Conservation (phyloP, 768 basidiomycete genomes). For the Lactarius deliciosus region DNA sequence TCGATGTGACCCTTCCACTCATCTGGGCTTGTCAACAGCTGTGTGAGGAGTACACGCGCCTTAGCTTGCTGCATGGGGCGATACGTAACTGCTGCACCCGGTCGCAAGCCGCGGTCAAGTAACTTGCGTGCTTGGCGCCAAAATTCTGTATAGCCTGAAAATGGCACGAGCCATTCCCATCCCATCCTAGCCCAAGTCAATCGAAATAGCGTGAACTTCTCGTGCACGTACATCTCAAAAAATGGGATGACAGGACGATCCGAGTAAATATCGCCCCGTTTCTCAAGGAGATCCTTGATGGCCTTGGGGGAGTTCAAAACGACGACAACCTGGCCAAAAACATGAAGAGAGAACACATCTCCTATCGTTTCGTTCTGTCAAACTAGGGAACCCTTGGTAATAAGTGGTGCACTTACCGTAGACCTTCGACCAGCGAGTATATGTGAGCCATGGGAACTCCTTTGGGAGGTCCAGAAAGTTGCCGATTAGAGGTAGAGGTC, state of each 20-base stretch:
- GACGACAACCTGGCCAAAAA: conserved; percentile 49
- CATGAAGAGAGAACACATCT: conserved; percentile 29
- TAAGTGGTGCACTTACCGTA: not conserved
- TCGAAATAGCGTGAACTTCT: not conserved
- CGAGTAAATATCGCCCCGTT: conserved; percentile 42
- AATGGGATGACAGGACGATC: conserved; percentile 13
- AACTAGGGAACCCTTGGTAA: not conserved
- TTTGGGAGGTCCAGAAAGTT: conserved; percentile 12
- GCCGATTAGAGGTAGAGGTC: conserved; percentile 1
- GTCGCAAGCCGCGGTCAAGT: conserved; percentile 17
- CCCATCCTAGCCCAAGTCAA: conserved; percentile 1
- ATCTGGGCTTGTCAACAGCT: conserved; percentile 4
- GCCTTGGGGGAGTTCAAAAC: conserved; percentile 49
- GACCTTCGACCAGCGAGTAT: not conserved
- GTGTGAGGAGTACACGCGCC: conserved; percentile 6
- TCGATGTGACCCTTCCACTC: conserved; percentile 9
- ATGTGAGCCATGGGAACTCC: conserved; percentile 6
- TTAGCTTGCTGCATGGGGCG: conserved; percentile 11
- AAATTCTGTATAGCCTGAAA: not conserved
- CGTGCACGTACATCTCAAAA: not conserved
- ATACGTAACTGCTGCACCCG: conserved; percentile 1
- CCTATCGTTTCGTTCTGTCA: not conserved
- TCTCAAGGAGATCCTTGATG: conserved; percentile 51
- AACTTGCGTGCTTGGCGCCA: conserved; percentile 15
- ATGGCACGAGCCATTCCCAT: not conserved